Conservation (phyloP, 768 basidiomycete genomes). For the Chiua virens region DNA sequence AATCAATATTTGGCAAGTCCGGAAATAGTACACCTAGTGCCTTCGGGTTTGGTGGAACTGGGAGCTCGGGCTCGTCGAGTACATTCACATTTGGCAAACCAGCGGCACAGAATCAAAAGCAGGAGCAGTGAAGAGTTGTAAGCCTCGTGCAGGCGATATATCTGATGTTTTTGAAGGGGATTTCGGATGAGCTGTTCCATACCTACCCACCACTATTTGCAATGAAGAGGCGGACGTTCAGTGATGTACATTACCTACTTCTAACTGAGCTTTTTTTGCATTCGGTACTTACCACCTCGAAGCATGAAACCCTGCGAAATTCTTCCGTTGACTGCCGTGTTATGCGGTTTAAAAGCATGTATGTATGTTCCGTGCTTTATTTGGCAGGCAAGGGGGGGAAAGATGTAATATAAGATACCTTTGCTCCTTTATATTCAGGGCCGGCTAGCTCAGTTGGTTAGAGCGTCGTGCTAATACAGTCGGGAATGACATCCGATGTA, state of each 20-base stretch:
- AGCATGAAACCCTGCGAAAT: neutral
- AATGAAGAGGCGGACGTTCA: neutral
- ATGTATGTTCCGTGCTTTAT: too few species aligned
- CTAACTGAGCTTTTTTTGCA: neutral
- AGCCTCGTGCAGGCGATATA: neutral
- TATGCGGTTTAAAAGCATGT: too few species aligned
- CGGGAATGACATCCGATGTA: neutral
- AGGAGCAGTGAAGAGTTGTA: constrained; percentile 28
- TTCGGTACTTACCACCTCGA: neutral
- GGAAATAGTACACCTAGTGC: constrained; percentile 24
- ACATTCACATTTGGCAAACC: constrained; percentile 29
- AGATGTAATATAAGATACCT: neutral
- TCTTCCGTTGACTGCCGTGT: too few species aligned
- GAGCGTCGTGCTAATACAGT: constrained; percentile 34
- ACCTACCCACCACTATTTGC: neutral
- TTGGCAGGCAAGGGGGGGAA: too few species aligned
- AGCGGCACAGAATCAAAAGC: constrained; percentile 31
- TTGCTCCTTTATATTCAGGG: neutral
- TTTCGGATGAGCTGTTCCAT: neutral
- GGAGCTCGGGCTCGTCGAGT: constrained; percentile 8
- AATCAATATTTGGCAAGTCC: constrained; percentile 16
- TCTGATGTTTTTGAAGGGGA: neutral
- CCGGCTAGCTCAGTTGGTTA: constrained; percentile 35
- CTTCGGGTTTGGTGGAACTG: constrained; percentile 33
- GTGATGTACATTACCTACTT: constrained; percentile 18